phyloP scores from a whole-genome alignment of 2,329 filamentous ascomycete species.

The Achaetomium macrosporum region DNA sequence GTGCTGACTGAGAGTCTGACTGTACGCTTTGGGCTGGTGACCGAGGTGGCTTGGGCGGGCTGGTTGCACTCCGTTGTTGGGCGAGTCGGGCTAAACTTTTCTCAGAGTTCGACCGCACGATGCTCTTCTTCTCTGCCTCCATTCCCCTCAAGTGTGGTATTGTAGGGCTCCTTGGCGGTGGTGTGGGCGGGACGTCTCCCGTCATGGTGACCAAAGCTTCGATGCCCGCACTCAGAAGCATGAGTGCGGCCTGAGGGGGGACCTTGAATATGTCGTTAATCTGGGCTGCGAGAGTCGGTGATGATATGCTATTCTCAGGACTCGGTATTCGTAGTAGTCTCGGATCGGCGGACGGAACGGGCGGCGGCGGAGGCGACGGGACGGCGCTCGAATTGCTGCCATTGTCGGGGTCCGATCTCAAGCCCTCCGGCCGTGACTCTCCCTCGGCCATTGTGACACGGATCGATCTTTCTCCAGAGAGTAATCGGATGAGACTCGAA shows the following conservation, averaged over 20 bases:
- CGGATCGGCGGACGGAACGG: slow-evolving; percentile 34
- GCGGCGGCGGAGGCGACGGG: slow-evolving; percentile 34
- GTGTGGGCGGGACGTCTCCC: slow-evolving; percentile 76
- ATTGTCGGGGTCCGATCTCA: neutral
- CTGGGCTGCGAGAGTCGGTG: slow-evolving; percentile 28
- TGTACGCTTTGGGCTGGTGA: slow-evolving; percentile 13
- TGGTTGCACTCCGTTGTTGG: slow-evolving; percentile 33
- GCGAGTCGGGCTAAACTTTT: slow-evolving; percentile 44
- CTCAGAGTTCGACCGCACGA: slow-evolving; percentile 52
- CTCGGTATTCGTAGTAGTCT: slow-evolving; percentile 22
- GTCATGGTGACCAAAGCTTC: slow-evolving; percentile 66
- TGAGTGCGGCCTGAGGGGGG: slow-evolving; percentile 67
- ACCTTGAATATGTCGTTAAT: slow-evolving; percentile 67
- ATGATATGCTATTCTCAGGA: slow-evolving; percentile 19
- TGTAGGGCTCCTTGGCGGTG: slow-evolving; percentile 56
- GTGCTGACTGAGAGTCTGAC: neutral
- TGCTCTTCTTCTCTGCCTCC: slow-evolving; percentile 56
- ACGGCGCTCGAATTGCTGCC: slow-evolving; percentile 24
- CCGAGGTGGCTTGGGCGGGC: slow-evolving; percentile 19
- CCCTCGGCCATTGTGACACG: slow-evolving; percentile 14
- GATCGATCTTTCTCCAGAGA: neutral
- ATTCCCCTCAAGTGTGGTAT: slow-evolving; percentile 61
- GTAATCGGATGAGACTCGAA: neutral
- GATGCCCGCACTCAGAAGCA: slow-evolving; percentile 66
- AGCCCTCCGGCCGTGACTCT: slow-evolving; percentile 4